phyloP scores from a whole-genome alignment of 331 rosid genomes.

The Acacia pycnantha region DNA sequence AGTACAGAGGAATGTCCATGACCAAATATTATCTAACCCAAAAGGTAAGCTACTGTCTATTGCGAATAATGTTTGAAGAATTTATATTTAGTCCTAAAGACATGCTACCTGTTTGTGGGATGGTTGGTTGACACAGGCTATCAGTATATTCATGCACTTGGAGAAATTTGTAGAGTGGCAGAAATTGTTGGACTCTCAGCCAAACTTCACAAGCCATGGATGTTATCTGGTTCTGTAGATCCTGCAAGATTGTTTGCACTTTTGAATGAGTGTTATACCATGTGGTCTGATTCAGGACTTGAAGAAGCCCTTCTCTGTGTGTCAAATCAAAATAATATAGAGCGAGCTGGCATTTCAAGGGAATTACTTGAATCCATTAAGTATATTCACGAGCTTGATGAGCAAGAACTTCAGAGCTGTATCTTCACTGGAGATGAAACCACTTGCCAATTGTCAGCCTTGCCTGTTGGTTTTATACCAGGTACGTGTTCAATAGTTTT shows the following conservation, averaged over 20 bases:
- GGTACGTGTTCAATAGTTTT: conserved; percentile 40
- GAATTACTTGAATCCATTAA: conserved; percentile 61
- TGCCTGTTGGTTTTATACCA: conserved; percentile 63
- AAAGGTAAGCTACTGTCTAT: conserved; percentile 56
- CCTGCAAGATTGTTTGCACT: conserved; percentile 44
- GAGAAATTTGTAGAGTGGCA: conserved; percentile 83
- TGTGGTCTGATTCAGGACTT: conserved; percentile 84
- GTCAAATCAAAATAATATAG: conserved; percentile 36
- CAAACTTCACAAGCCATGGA: conserved; percentile 75
- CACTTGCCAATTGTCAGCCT: conserved; percentile 66
- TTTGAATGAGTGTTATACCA: conserved; percentile 54
- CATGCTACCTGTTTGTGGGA: conserved; percentile 23
- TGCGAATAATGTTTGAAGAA: conserved; percentile 22
- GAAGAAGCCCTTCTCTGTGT: conserved; percentile 61
- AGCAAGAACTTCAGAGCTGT: conserved; percentile 48
- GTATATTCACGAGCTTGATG: conserved; percentile 54
- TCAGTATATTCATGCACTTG: conserved; percentile 65
- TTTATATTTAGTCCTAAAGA: conserved; percentile 16
- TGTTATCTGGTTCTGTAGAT: conserved; percentile 47
- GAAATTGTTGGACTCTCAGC: conserved; percentile 64
- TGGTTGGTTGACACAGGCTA: conserved; percentile 49
- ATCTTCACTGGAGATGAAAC: conserved; percentile 54
- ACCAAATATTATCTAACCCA: conserved; percentile 53
- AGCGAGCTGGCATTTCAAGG: conserved; percentile 30
- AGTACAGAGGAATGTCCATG: conserved; percentile 45